A percentile compares a stretch with the other conserved stretches of the same genome.
Evolutionary conservation across 2,329 filamentous ascomycete species (phyloP).

Genomic region (Fonsecaea nubica): DNA sequence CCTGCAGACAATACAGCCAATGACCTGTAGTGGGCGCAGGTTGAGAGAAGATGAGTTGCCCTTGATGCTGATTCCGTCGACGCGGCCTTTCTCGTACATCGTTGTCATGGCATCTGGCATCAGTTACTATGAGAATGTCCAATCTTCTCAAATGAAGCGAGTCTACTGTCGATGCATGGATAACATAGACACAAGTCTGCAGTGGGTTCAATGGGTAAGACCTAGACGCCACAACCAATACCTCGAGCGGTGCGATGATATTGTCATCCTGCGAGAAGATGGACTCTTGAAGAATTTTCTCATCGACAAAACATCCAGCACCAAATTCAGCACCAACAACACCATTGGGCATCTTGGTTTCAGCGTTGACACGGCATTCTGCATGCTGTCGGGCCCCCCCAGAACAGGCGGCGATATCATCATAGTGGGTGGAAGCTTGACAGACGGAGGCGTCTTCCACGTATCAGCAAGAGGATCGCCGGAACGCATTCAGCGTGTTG

Average conservation of each 20-base stretch:
- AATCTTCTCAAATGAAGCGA: slow-evolving; percentile 38
- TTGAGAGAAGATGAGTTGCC: slow-evolving; percentile 61
- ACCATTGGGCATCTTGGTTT: slow-evolving; percentile 62
- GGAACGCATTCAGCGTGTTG: slow-evolving; percentile 65
- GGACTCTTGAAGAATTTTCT: slow-evolving; percentile 77
- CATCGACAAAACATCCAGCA: slow-evolving; percentile 59
- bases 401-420: slow-evolving; percentile 74
- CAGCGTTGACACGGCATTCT: slow-evolving; percentile 81
- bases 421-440: slow-evolving; percentile 77
- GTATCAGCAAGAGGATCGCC: slow-evolving; percentile 65
- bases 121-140: slow-evolving; percentile 53
- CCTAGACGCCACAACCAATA: slow-evolving; percentile 71
- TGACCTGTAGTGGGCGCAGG: slow-evolving; percentile 42
- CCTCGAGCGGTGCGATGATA: slow-evolving; percentile 71
- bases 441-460: slow-evolving; percentile 77
- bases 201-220: slow-evolving; percentile 84
- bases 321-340: slow-evolving; percentile 60
- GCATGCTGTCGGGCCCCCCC: slow-evolving; percentile 58
- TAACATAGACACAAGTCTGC: slow-evolving; percentile 43
- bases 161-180: slow-evolving; percentile 35
- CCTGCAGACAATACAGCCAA: slow-evolving; percentile 34
- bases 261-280: slow-evolving; percentile 89
- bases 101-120: slow-evolving; percentile 68
- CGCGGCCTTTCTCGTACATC: slow-evolving; percentile 73
- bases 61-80: slow-evolving; percentile 73